Conservation (phyloP, 1,284 basidiomycete genomes). For the Lentinus polychrous region DNA sequence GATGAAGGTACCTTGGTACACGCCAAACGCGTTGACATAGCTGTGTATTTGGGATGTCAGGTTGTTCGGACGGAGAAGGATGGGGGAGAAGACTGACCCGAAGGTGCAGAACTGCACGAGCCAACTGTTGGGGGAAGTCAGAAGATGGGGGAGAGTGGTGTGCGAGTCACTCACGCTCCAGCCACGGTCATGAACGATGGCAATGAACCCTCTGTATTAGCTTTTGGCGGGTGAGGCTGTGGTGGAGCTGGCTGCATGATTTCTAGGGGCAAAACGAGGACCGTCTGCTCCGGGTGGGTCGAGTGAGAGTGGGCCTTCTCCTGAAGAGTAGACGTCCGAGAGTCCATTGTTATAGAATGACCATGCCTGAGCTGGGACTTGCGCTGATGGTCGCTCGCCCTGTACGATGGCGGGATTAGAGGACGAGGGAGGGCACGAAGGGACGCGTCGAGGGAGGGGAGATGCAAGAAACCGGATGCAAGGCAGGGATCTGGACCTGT, state of each 20-base stretch:
- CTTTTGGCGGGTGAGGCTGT: no score
- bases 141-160: not conserved
- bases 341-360: not conserved
- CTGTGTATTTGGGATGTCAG: not conserved
- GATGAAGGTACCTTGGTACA: slow-evolving; percentile 21
- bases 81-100: slow-evolving; percentile 2
- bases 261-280: no score
- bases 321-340: not conserved
- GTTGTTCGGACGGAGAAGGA: not conserved
- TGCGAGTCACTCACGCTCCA: slow-evolving; percentile 1
- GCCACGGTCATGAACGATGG: not conserved
- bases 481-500: no score
- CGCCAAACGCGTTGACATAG: slow-evolving; percentile 16
- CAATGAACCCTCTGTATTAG: no score
- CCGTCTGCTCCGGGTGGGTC: no score
- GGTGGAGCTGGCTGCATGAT: no score
- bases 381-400: not conserved
- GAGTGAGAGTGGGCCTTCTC: not conserved
- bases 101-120: slow-evolving; percentile 7
- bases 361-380: not conserved
- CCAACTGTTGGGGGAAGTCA: slow-evolving; percentile 1
- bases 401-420: no score
- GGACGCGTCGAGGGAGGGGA: no score
- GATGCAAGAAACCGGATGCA: no score
- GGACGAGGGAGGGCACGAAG: no score